Conservation (phyloP, 257 asterid genomes). For the Solanum tarijense region DNA sequence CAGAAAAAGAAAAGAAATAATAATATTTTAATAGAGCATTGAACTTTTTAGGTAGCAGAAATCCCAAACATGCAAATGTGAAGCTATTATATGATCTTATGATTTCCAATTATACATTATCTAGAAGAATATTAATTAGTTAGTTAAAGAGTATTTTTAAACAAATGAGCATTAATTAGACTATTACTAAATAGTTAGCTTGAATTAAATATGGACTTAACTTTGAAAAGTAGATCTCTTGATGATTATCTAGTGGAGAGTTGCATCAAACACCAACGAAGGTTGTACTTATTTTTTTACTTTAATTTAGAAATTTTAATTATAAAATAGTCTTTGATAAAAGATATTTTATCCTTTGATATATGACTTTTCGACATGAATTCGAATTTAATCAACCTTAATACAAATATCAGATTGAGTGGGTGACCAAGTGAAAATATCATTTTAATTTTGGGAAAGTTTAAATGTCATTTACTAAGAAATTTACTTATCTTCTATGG, state of each 20-base stretch:
- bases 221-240: neutral
- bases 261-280: too few species aligned
- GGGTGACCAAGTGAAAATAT: neutral
- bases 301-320: neutral
- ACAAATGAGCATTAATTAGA: neutral
- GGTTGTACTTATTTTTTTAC: neutral
- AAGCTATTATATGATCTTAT: neutral
- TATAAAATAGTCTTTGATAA: rapidly evolving
- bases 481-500: neutral
- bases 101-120: neutral
- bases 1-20: neutral
- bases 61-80: neutral
- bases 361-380: rapidly evolving
- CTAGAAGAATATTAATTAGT: neutral
- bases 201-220: neutral
- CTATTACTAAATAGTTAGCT: neutral
- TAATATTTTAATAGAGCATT: neutral
- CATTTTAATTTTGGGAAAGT: neutral
- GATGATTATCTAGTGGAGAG: neutral
- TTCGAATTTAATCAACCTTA: neutral
- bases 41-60: neutral
- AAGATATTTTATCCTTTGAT: neutral
- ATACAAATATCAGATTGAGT: too few species aligned
- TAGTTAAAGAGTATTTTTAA: neutral
- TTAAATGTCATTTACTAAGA: neutral